Evolutionary conservation across 305 asterid genomes (phyloP).

Genomic region (Fraxinus albicans): DNA sequence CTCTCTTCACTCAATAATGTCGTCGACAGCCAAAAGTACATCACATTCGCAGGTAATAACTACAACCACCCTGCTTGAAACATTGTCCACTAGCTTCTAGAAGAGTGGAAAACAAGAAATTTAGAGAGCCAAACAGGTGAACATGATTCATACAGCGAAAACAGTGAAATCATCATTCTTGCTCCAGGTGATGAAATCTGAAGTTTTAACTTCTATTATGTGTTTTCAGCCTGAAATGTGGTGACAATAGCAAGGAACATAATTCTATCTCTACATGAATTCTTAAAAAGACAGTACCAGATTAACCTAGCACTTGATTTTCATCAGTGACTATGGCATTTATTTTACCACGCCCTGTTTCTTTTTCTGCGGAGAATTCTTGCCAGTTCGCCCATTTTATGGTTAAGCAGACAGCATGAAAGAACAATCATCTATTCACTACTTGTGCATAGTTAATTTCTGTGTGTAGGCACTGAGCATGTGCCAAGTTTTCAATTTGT

Average conservation of each 20-base stretch:
- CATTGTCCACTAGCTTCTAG: not conserved
- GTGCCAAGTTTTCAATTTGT: not conserved
- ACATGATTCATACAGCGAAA: not conserved
- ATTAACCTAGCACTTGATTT: not conserved
- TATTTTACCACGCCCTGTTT: not conserved
- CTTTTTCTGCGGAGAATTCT: not conserved
- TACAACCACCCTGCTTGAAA: not conserved
- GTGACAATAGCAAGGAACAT: not conserved
- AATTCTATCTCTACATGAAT: not conserved
- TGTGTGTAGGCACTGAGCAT: not conserved
- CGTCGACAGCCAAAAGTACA: not conserved
- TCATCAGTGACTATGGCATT: not conserved
- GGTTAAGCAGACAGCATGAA: not conserved
- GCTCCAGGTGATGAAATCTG: not conserved
- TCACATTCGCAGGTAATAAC: not conserved
- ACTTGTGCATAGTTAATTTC: not conserved
- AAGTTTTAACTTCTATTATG: not conserved
- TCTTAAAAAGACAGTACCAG: not conserved
- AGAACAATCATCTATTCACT: no score
- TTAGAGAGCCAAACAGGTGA: not conserved
- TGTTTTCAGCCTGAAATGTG: not conserved
- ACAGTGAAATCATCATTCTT: not conserved
- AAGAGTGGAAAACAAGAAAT: not conserved
- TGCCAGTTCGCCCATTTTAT: not conserved
- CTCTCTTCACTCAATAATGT: not conserved